phyloP scores from a whole-genome alignment of 345 rosid species.

The Crucihimalaya himalaica region DNA sequence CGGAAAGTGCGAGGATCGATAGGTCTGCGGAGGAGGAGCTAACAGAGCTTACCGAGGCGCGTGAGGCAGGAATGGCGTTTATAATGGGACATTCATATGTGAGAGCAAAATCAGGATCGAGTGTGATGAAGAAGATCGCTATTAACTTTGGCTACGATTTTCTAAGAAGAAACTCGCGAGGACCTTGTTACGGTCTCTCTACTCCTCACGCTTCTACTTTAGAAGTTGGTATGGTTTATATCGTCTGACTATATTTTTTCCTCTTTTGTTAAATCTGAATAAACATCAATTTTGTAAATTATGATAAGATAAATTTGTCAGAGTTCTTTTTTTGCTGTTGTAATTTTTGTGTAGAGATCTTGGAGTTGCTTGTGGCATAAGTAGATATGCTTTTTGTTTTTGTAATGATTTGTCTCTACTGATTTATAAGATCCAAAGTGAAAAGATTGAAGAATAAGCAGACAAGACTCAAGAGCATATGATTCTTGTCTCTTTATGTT shows the following conservation, averaged over 20 bases:
- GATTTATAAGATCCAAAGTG: constrained; percentile 10
- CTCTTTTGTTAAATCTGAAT: not conserved
- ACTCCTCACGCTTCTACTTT: constrained; percentile 86
- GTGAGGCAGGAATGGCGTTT: constrained; percentile 93
- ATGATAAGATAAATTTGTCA: not conserved
- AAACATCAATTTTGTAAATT: constrained; percentile 21
- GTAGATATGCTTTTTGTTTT: constrained; percentile 30
- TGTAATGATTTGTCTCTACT: constrained; percentile 29
- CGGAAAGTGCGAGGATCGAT: constrained; percentile 55
- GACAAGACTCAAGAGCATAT: constrained; percentile 40
- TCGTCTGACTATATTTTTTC: constrained; percentile 45
- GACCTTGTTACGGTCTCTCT: constrained; percentile 63
- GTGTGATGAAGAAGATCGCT: constrained; percentile 74
- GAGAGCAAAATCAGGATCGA: constrained; percentile 86
- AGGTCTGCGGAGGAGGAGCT: constrained; percentile 59
- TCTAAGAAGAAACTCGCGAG: constrained; percentile 82
- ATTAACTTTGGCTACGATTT: constrained; percentile 88
- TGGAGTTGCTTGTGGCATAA: constrained; percentile 34
- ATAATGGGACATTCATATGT: constrained; percentile 88
- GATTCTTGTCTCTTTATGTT: constrained; percentile 42
- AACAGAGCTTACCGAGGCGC: constrained; percentile 75
- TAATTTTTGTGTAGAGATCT: constrained; percentile 24
- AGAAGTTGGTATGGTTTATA: constrained; percentile 94
- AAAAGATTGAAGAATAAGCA: constrained; percentile 27
- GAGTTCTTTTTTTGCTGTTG: constrained; percentile 17